Base-by-base conservation (phyloP, 257 asterid species). In the Solanum bulbocastanum region DNA sequence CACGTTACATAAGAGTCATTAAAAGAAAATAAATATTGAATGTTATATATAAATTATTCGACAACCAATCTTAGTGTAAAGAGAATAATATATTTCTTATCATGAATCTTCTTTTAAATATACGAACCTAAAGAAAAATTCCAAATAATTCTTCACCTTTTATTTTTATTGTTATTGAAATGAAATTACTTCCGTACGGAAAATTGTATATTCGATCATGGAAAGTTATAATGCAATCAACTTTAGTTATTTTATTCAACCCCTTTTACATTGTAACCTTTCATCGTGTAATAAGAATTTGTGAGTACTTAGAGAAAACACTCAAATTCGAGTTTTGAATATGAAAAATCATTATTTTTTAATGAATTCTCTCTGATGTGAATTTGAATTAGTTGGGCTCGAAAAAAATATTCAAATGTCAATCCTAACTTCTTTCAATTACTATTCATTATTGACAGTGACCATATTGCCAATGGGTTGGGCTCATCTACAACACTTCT, bases 1-100 rank as follows among this genome's bases (percentile, higher is more conserved):
- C 5, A 60, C 2, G 3, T 22, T 22, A 60, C 6, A 0, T 22
- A 22, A 58, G 0, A 4, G 1, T 62, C 1, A 62, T 4, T 10
- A 10, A 62, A 62, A 2, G 32, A 0, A 23, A 23, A 23, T 23
- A 2, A 23, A 62, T 62, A 56, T 56, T 56, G 11, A 56, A 56
- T 56, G 66, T 20, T 56, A 56, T 56, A 2, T 23, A 23, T 4
- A 23, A 6, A 23, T 62, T 62, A 62, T 11, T 62, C 23, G 32
- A 23, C 3, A 23, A 23, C 2, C 15, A 10, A 62, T 65, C 39
- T 30, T 69, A 69, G 73, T 2, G 22, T 6, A 5, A 11, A 20
- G 71, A 30, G 71, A 83, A 52, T 3, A 73, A 73, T 73, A 9
- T 72, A 10, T 74, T 36, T 74, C 6, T 36, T 37, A 74, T 36